Base-by-base conservation (phyloP, 2,329 filamentous ascomycete genomes). In the Fusarium xyrophilum region DNA sequence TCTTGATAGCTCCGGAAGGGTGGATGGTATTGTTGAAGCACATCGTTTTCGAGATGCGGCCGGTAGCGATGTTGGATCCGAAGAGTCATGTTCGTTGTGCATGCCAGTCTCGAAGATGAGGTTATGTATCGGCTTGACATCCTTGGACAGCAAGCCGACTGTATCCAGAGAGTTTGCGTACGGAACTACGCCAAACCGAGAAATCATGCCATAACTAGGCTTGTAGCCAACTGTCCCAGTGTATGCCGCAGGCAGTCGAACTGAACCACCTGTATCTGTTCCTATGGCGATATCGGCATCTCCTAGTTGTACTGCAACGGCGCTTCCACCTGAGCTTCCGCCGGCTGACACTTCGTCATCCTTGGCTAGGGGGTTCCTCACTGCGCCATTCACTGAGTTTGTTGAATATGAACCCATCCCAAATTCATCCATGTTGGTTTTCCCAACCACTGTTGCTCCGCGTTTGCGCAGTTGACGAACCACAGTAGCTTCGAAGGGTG, bases 351-450 rank as follows among this genome's bases (percentile, higher is more conserved):
- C 77, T 60, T 80, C 56, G 23, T 74, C 59, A 46, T 75, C 76
- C 43, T 73, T 62, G 2, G 75, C 80, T 54, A 82, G 78, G 11
- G 80, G 82, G 65, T 86, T 89, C 54, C 77, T 81, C 7, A 95
- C 91, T 2, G 87, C 77, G 3, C 91, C 92, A 72, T 89, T 88
- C 56, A 83, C 80, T 2, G 93, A 93, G 73, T 90, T 89, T 53
- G 82, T 81, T 3, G 93, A 94, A 72, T 97, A 90, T 12, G 93
- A 96, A 4, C 93, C 93, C 94, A 97, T 97, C 30, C 94, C 93
- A 76, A 97, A 97, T 76, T 97, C 96, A 79, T 98, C 96, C 83
- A 98, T 89, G 76, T 97, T 97, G 4, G 93, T 94, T 79, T 97
- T 97, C 10, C 91, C 91, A 3, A 89, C 84, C 4, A 95, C 77